Percentiles rank a stretch among this genome's conserved stretches.
These are phyloP conservation scores for Ophiorrhiza pumila DNA, from an alignment of 257 asterid genomes.

Conservation along the genomic window DNA sequence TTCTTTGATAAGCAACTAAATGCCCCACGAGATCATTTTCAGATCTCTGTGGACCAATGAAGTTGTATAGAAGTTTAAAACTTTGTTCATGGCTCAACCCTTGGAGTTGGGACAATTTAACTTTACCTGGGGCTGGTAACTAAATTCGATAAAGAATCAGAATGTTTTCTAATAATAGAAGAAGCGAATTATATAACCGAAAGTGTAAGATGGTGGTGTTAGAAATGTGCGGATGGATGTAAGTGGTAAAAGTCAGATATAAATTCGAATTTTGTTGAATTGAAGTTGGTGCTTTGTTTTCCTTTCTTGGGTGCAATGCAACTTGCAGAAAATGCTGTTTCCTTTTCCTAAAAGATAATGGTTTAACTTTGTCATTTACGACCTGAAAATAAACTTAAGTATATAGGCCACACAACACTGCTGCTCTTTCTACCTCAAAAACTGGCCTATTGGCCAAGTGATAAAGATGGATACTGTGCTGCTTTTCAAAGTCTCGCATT, in stretches of 20 bases:
- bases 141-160: slow-evolving; percentile 29
- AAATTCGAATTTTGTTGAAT: slow-evolving; percentile 21
- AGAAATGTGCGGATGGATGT: slow-evolving; percentile 26
- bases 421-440: background rate
- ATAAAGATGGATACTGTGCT: slow-evolving; percentile 14
- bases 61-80: background rate
- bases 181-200: slow-evolving; percentile 26
- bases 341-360: slow-evolving; percentile 15
- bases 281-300: slow-evolving; percentile 24
- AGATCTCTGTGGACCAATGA: slow-evolving; percentile 23
- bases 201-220: slow-evolving; percentile 21
- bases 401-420: background rate
- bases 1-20: background rate
- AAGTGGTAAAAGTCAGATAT: slow-evolving; percentile 20
- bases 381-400: slow-evolving; percentile 3
- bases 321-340: slow-evolving; percentile 30
- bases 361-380: slow-evolving; percentile 14
- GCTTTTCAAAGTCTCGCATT: background rate
- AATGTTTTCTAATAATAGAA: slow-evolving; percentile 20
- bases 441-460: slow-evolving; percentile 13
- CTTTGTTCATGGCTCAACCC: background rate
- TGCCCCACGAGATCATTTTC: slow-evolving; percentile 27
- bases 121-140: no score
- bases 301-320: slow-evolving; percentile 19
- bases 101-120: no score